These are phyloP conservation scores for Alternaria sp. DNA, from an alignment of 2,329 filamentous ascomycete species.

Conservation along the genomic window DNA sequence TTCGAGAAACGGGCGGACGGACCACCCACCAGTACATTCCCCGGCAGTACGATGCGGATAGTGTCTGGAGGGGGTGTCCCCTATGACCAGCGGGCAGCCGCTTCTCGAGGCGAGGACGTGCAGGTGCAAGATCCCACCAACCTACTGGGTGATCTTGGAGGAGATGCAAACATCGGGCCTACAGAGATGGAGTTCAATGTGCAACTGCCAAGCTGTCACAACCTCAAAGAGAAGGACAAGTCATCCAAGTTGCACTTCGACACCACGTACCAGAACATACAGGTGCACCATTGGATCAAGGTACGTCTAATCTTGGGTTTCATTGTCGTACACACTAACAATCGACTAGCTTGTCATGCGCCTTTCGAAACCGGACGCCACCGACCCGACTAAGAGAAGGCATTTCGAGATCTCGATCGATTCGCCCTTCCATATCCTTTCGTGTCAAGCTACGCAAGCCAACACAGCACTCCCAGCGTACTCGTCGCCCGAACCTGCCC, in stretches of 20 bases:
- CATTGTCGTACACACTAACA: slow-evolving; percentile 8
- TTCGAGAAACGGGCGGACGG: slow-evolving; percentile 88
- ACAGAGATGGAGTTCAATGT: slow-evolving; percentile 96
- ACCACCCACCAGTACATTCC: slow-evolving; percentile 73
- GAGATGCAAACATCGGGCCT: slow-evolving; percentile 79
- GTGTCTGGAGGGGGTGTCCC: slow-evolving; percentile 81
- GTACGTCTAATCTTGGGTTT: slow-evolving; percentile 54
- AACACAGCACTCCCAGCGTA: slow-evolving; percentile 89
- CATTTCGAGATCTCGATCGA: slow-evolving; percentile 98
- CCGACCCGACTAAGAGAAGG: slow-evolving; percentile 77
- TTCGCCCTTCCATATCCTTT: slow-evolving; percentile 90
- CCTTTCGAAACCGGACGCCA: slow-evolving; percentile 80
- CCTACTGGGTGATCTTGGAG: slow-evolving; percentile 76
- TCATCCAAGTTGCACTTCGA: slow-evolving; percentile 77
- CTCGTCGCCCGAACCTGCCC: slow-evolving; percentile 58
- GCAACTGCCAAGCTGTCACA: slow-evolving; percentile 85
- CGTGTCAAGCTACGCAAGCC: slow-evolving; percentile 89
- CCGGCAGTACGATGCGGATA: slow-evolving; percentile 76
- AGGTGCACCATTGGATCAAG: slow-evolving; percentile 97
- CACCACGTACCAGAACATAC: slow-evolving; percentile 91
- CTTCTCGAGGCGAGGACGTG: slow-evolving; percentile 62
- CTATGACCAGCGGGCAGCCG: slow-evolving; percentile 64
- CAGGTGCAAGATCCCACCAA: slow-evolving; percentile 66
- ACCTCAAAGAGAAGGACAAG: slow-evolving; percentile 76
- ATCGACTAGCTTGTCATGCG: slow-evolving; percentile 82